Conservation (phyloP, 768 basidiomycete species). For the Xerocomus spinulosus region DNA sequence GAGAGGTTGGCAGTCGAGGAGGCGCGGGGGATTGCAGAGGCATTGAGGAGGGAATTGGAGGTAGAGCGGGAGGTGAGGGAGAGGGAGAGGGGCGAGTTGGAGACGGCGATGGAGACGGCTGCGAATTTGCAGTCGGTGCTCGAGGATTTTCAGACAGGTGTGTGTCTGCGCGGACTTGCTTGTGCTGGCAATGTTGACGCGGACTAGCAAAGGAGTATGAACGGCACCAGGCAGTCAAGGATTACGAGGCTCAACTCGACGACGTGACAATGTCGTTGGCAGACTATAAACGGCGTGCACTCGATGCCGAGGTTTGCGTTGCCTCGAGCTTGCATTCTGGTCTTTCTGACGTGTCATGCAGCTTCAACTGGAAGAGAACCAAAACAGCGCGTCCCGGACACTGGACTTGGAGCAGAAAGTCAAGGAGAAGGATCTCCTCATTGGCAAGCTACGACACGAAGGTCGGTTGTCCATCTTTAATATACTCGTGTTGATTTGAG, state of each 20-base stretch:
- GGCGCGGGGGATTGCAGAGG: constrained; percentile 51
- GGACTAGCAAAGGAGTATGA: constrained; percentile 83
- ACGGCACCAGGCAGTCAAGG: constrained; percentile 76
- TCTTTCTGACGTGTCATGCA: constrained; percentile 28
- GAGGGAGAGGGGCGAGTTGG: constrained; percentile 53
- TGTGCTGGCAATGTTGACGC: constrained; percentile 2
- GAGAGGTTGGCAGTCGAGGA: constrained; percentile 75
- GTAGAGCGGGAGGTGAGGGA: constrained; percentile 57
- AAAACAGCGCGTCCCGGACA: constrained; percentile 59
- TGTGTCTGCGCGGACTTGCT: constrained; percentile 23
- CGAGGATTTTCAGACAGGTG: constrained; percentile 92
- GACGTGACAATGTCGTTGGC: constrained; percentile 71
- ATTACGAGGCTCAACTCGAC: constrained; percentile 70
- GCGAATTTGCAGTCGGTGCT: constrained; percentile 87
- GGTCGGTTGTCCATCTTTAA: constrained; percentile 41
- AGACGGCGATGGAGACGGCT: constrained; percentile 67
- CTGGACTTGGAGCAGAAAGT: constrained; percentile 82
- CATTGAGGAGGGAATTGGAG: constrained; percentile 60
- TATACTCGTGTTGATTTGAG: neutral
- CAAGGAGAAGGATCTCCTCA: constrained; percentile 91
- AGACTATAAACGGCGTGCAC: constrained; percentile 86
- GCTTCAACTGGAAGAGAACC: constrained; percentile 72
- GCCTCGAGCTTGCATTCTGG: neutral
- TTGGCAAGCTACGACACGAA: constrained; percentile 95
- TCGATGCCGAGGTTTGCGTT: constrained; percentile 75